phyloP scores from a whole-genome alignment of 257 asterid species.

The Fraxinus cuspidata region DNA sequence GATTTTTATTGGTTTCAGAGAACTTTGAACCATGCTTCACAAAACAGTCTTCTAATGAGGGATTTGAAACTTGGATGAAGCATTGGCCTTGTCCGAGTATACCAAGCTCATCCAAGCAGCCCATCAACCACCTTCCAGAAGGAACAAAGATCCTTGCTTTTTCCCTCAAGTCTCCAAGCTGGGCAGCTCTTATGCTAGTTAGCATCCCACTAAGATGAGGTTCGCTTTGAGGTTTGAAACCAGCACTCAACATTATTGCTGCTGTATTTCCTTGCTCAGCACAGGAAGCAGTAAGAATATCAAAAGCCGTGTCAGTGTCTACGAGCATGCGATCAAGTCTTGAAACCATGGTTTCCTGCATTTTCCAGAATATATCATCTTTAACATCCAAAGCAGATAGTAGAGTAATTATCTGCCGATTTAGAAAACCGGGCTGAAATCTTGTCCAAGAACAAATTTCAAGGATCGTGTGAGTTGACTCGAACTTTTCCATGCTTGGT shows the following conservation, averaged over 20 bases:
- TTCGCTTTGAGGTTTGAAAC: slow-evolving; percentile 74
- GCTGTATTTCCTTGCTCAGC: slow-evolving; percentile 74
- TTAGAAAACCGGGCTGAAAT: slow-evolving; percentile 86
- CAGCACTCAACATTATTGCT: slow-evolving; percentile 85
- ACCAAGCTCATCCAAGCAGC: slow-evolving; percentile 87
- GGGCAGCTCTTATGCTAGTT: slow-evolving; percentile 80
- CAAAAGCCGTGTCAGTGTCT: slow-evolving; percentile 72
- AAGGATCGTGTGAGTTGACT: slow-evolving; percentile 66
- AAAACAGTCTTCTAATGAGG: slow-evolving; percentile 69
- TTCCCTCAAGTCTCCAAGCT: slow-evolving; percentile 81
- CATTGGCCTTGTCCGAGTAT: slow-evolving; percentile 82
- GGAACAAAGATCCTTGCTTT: slow-evolving; percentile 81
- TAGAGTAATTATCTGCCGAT: slow-evolving; percentile 79
- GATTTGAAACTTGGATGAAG: slow-evolving; percentile 77
- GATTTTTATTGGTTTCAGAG: slow-evolving; percentile 46
- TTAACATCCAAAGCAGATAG: slow-evolving; percentile 77
- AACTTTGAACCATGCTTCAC: slow-evolving; percentile 68
- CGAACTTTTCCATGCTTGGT: slow-evolving; percentile 76
- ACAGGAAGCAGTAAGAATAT: slow-evolving; percentile 73
- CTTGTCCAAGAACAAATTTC: slow-evolving; percentile 96
- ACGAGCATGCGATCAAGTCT: slow-evolving; percentile 64
- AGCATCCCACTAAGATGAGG: slow-evolving; percentile 90
- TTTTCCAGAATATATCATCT: slow-evolving; percentile 65
- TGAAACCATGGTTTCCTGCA: slow-evolving; percentile 74
- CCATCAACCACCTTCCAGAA: slow-evolving; percentile 92